Evolutionary conservation across 169 alveolate genomes (phyloP), one percentile per base, ranked within the genome.

Genomic region (Cystoisospora suis): DNA sequence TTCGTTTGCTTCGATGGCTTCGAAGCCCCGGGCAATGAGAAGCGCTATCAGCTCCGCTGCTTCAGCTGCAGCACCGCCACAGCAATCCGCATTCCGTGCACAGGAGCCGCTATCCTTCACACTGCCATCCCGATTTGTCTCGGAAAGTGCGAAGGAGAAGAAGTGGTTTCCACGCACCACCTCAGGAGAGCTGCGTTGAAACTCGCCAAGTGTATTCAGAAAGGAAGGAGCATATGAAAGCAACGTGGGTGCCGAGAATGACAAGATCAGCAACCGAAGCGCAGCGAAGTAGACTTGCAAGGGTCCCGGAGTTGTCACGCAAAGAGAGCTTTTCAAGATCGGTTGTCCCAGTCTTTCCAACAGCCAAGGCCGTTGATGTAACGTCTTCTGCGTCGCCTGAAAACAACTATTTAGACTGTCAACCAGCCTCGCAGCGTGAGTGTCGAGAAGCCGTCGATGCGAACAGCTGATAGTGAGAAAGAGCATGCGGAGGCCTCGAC

Each of bases 401-500:
- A 6, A 5, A 23, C 77, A 61, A 9, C 77, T 29, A 9, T 29
- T 38, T 29, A 72, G 83, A 9, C 83, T 40, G 32, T 72, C 83
- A 38, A 72, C 23, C 38, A 72, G 83, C 0, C 83, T 46, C 58
- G 83, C 83, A 3, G 83, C 83, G 42, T 72, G 83, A 46, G 83
- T 72, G 49, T 53, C 83, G 12, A 72, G 53, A 27, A 72, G 83
- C 47, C 47, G 42, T 3, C 56, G 56, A 32, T 72, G 46, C 7
- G 83, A 46, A 38, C 58, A 34, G n/a, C 58, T 0, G 12, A 72
- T 72, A 34, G 47, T 40, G 56, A 72, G 23, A 38, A 5, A 72
- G 34, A 72, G 83, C 6, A 56, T 38, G 38, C 32, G 36, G n/a
- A 72, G 53, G 3, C 83, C 83, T 2, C 56, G 49, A 3, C 20